A percentile compares a stretch with the other conserved stretches of the same genome.
These are phyloP conservation scores for Hydnum rufescens DNA, from an alignment of 768 basidiomycete genomes.

Conservation along the genomic window DNA sequence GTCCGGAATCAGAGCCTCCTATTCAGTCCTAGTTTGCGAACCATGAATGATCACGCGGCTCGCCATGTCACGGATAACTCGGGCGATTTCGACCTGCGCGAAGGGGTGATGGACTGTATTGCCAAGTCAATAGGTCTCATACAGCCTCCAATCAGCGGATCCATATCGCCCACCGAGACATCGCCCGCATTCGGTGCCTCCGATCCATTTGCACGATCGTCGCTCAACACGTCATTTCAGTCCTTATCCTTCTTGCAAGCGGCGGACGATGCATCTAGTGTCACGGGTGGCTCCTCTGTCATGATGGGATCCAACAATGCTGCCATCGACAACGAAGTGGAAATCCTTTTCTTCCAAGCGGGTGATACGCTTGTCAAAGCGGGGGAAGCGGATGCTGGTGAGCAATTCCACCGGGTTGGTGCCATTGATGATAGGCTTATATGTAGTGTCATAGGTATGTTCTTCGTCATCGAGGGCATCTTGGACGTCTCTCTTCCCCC, in stretches of 20 bases:
- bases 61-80: not conserved
- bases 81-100: slow-evolving; percentile 83
- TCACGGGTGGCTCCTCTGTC: slow-evolving; percentile 38
- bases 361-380: slow-evolving; percentile 74
- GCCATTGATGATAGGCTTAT: not conserved
- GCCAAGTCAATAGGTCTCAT: slow-evolving; percentile 91
- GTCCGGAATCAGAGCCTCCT: not conserved
- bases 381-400: slow-evolving; percentile 76
- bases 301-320: slow-evolving; percentile 31
- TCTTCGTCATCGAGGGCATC: slow-evolving; percentile 92
- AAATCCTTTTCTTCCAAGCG: slow-evolving; percentile 81
- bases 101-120: slow-evolving; percentile 94
- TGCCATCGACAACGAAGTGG: slow-evolving; percentile 89
- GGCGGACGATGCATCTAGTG: slow-evolving; percentile 27
- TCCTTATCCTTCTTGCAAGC: slow-evolving; percentile 15
- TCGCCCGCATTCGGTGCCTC: slow-evolving; percentile 47
- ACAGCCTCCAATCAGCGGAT: slow-evolving; percentile 38
- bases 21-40: not conserved
- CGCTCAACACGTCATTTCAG: slow-evolving; percentile 17
- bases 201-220: slow-evolving; percentile 2
- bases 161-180: not conserved
- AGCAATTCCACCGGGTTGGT: slow-evolving; percentile 6
- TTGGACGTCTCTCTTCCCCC: slow-evolving; percentile 71
- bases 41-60: slow-evolving; percentile 9
- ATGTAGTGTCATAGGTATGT: slow-evolving; percentile 34